phyloP scores from a whole-genome alignment of 345 rosid species.

The Carallia brachiata region DNA sequence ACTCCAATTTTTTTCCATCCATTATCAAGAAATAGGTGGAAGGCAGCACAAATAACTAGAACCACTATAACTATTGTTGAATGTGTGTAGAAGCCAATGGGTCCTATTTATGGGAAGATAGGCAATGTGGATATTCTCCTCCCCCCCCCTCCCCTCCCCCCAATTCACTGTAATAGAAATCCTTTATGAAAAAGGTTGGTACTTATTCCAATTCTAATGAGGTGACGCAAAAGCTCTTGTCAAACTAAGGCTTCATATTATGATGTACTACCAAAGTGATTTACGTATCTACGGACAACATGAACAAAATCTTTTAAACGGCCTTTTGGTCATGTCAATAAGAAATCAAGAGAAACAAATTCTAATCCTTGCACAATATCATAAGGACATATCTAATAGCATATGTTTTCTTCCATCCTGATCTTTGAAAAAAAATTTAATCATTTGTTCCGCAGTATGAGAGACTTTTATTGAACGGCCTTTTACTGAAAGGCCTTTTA shows the following conservation, averaged over 20 bases:
- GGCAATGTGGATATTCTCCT: slow-evolving; percentile 1
- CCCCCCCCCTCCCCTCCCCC: slow-evolving; percentile 9
- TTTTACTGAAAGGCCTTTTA: too few species aligned
- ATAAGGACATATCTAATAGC: neutral
- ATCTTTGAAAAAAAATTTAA: neutral
- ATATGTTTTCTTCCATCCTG: neutral
- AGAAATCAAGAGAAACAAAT: neutral
- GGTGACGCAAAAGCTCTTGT: slow-evolving; percentile 32
- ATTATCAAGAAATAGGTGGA: slow-evolving; percentile 24
- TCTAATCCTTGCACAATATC: neutral
- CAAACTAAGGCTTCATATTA: slow-evolving; percentile 16
- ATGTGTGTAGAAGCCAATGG: slow-evolving; percentile 6
- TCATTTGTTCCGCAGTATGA: too few species aligned
- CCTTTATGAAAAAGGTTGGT: slow-evolving; percentile 16
- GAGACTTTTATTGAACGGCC: too few species aligned
- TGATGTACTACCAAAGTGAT: neutral
- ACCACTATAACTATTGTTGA: neutral
- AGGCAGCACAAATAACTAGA: neutral
- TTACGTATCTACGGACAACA: neutral
- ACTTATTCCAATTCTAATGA: slow-evolving; percentile 30
- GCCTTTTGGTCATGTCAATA: neutral
- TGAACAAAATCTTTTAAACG: neutral
- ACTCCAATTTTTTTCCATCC: slow-evolving; percentile 57
- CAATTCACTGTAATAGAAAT: slow-evolving; percentile 17
- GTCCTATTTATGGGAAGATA: slow-evolving; percentile 25